phyloP scores from a whole-genome alignment of 305 asterid species.

The Ajuga reptans region DNA sequence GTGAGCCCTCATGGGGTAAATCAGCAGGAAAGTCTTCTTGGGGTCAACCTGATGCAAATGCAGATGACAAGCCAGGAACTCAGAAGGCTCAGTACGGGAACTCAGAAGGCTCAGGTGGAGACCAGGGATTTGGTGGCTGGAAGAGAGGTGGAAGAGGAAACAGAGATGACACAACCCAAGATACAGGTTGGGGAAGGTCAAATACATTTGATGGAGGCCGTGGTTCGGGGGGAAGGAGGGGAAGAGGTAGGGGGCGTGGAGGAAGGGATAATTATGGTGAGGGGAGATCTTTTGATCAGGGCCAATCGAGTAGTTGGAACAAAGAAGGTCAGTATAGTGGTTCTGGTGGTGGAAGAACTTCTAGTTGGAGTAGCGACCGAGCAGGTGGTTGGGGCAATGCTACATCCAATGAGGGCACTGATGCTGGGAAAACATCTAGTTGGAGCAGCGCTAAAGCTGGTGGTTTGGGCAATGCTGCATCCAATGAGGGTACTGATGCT shows the following conservation, averaged over 20 bases:
- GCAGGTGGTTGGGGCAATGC: slow-evolving; percentile 26
- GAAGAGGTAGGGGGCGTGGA: slow-evolving; percentile 43
- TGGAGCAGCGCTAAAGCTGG: slow-evolving; percentile 38
- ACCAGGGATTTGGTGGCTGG: slow-evolving; percentile 21
- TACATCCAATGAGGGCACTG: neutral
- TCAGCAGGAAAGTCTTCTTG: slow-evolving; percentile 24
- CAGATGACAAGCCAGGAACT: neutral
- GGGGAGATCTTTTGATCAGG: slow-evolving; percentile 49
- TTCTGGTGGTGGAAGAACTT: no score
- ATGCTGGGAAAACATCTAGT: slow-evolving; percentile 33
- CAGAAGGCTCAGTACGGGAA: neutral
- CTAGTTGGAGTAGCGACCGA: no score
- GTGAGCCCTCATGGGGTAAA: neutral
- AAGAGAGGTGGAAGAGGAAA: slow-evolving; percentile 21
- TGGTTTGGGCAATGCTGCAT: slow-evolving; percentile 31
- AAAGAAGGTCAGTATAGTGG: neutral
- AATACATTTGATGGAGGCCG: slow-evolving; percentile 41
- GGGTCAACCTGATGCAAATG: slow-evolving; percentile 21
- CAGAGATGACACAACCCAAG: slow-evolving; percentile 30
- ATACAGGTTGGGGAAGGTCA: slow-evolving; percentile 35
- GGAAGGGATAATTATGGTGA: slow-evolving; percentile 48
- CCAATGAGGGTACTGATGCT: slow-evolving; percentile 28
- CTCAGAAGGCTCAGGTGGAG: neutral
- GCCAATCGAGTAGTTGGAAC: slow-evolving; percentile 33
- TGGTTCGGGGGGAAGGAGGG: slow-evolving; percentile 49